phyloP scores from a whole-genome alignment of 305 asterid species.

The Rubia tinctorum region DNA sequence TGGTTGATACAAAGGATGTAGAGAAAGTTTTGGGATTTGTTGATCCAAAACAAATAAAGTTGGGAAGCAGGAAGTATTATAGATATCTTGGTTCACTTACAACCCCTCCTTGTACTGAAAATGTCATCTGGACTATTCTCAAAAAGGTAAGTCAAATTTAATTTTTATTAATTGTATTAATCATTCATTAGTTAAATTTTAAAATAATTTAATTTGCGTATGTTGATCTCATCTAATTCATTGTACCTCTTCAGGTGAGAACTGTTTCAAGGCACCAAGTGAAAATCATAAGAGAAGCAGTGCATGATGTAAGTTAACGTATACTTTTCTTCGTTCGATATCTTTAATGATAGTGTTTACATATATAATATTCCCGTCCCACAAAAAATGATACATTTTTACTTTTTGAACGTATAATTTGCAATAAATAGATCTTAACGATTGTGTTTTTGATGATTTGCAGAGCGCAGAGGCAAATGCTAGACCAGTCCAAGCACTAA shows the following conservation, averaged over 20 bases:
- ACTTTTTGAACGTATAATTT: background rate
- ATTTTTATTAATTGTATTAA: background rate
- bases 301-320: constrained; percentile 59
- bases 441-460: background rate
- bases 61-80: constrained; percentile 61
- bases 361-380: too few species aligned
- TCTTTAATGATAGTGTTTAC: too few species aligned
- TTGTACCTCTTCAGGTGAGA: constrained; percentile 37
- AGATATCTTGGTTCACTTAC: constrained; percentile 73
- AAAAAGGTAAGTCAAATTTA: constrained; percentile 35
- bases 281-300: constrained; percentile 52
- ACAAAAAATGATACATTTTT: background rate
- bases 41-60: constrained; percentile 36
- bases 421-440: background rate
- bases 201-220: too few species aligned
- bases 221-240: background rate
- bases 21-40: constrained; percentile 39
- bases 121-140: constrained; percentile 55
- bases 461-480: constrained; percentile 47
- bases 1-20: constrained; percentile 22
- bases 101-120: constrained; percentile 63
- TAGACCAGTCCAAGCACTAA: constrained; percentile 47
- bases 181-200: too few species aligned
- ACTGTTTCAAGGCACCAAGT: constrained; percentile 57
- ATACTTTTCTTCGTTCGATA: background rate